A percentile compares a stretch with the other conserved stretches of the same genome.
These are phyloP conservation scores for Annona cherimola DNA, from an alignment of 164 flowering plant genomes.

Conservation along the genomic window DNA sequence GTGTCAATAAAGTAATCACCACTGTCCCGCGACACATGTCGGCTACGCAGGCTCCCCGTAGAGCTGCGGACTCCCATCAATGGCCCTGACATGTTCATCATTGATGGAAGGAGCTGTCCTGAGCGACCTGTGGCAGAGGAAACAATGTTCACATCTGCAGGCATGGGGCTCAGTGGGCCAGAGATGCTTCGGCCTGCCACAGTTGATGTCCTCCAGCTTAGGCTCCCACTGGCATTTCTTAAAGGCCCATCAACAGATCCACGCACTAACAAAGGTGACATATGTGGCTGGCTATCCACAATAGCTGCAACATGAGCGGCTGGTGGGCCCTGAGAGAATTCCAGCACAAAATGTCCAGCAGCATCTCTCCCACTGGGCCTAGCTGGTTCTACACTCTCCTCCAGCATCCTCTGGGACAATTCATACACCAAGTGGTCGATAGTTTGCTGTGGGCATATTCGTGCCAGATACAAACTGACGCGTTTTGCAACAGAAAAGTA, in stretches of 20 bases:
- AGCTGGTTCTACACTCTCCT: slow-evolving; percentile 66
- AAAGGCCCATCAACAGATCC: slow-evolving; percentile 95
- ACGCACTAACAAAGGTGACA: slow-evolving; percentile 96
- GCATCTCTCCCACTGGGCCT: slow-evolving; percentile 49
- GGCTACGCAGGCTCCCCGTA: slow-evolving; percentile 86
- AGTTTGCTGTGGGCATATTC: slow-evolving; percentile 95
- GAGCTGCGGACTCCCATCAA: slow-evolving; percentile 90
- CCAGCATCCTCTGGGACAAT: slow-evolving; percentile 88
- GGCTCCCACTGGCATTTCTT: slow-evolving; percentile 83
- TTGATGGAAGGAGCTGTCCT: slow-evolving; percentile 86
- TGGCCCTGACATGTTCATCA: slow-evolving; percentile 97
- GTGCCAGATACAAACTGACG: slow-evolving; percentile 89
- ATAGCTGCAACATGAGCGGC: slow-evolving; percentile 63
- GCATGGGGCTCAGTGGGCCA: slow-evolving; percentile 91
- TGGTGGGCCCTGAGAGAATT: slow-evolving; percentile 91
- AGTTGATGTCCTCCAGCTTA: slow-evolving; percentile 91
- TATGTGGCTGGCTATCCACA: slow-evolving; percentile 84
- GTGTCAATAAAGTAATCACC: slow-evolving; percentile 94
- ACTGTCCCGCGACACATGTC: slow-evolving; percentile 94
- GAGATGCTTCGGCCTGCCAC: slow-evolving; percentile 85
- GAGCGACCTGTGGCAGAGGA: slow-evolving; percentile 72
- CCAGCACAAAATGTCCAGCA: slow-evolving; percentile 58
- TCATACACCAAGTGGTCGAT: slow-evolving; percentile 96
- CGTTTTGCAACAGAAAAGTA: slow-evolving; percentile 98
- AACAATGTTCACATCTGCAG: slow-evolving; percentile 77